Base-by-base conservation (phyloP, 257 asterid genomes). In the Solanum chmielewskii region DNA sequence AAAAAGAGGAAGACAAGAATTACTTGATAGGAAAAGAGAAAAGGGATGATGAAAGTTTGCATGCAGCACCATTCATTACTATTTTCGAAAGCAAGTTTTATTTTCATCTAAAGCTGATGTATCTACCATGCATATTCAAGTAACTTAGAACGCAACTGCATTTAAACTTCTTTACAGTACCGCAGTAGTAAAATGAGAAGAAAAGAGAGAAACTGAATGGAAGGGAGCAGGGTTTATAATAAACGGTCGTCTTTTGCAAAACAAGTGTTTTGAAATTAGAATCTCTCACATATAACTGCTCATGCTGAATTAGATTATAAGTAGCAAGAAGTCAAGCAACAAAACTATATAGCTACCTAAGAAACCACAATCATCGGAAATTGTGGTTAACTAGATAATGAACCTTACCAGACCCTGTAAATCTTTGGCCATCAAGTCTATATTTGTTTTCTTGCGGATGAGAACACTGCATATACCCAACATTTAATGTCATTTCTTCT, bases 361-460 rank as follows among this genome's bases (percentile, higher is more conserved):
- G 35, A 64, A 81, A 49, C 85, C 68, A 81, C 42, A 81, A 49
- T 81, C 7, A 0, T 3, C 59, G 5, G 31, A 49, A 18, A 81
- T 81, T 0, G 20, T 18, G 35, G 31, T 81, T 29, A 31, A 49
- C 44, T 18, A 81, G 18, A 81, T 47, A 81, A 47, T 14, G 25
- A 85, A 39, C 89, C 96, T 90, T 77, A 96, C 98, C 95, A 95
- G 88, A 87, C 76, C 87, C 80, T 92, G 92, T 84, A 97, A 92
- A 90, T 97, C 98, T 87, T 83, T 76, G 52, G 97, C 95, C 93
- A 95, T 94, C 92, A 92, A 90, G 84, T 91, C 93, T 16, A 91
- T 94, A 86, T 94, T 95, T 8, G 89, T 87, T 89, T 93, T 95
- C 82, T 45, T 93, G 49, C 99, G 95, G 62, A 92, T 85, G 83